phyloP scores from a whole-genome alignment of 352 stramenopile genomes.

The Pythium volutum region DNA sequence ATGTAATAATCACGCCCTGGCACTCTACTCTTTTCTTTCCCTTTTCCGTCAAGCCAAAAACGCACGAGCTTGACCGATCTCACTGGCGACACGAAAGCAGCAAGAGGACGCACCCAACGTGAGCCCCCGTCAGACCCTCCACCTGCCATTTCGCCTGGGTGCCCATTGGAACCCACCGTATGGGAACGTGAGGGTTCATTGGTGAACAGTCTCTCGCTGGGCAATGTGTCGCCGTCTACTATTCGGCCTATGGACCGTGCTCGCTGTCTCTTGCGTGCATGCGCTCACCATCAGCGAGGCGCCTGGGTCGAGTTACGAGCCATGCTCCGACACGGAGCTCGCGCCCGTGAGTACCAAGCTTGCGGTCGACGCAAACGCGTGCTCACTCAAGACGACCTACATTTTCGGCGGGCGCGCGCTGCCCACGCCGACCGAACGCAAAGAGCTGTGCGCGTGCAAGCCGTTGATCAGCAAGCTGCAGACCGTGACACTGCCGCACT shows the following conservation, averaged over 20 bases:
- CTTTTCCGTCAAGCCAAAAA: too few species aligned
- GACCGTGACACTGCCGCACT: neutral
- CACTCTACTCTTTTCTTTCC: too few species aligned
- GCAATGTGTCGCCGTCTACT: neutral
- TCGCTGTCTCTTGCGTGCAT: neutral
- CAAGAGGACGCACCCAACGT: neutral
- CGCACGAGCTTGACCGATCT: neutral
- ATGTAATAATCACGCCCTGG: too few species aligned
- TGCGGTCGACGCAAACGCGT: constrained; percentile 1
- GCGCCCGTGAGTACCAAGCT: neutral
- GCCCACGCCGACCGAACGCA: neutral
- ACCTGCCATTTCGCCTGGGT: neutral
- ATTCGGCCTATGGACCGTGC: neutral
- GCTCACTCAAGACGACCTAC: constrained; percentile 3
- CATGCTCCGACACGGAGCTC: neutral
- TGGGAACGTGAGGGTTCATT: too few species aligned
- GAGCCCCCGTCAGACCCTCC: neutral
- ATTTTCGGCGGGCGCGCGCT: neutral
- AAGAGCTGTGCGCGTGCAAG: constrained; percentile 13
- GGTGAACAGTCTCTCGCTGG: neutral
- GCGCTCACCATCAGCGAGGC: neutral
- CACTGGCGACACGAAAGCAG: neutral
- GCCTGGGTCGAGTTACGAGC: neutral
- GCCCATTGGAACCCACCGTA: too few species aligned
- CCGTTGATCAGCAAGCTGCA: neutral